A percentile compares a stretch with the other conserved stretches of the same genome.
phyloP scores from a whole-genome alignment of 345 rosid genomes.

The Hirschfeldia incana region DNA sequence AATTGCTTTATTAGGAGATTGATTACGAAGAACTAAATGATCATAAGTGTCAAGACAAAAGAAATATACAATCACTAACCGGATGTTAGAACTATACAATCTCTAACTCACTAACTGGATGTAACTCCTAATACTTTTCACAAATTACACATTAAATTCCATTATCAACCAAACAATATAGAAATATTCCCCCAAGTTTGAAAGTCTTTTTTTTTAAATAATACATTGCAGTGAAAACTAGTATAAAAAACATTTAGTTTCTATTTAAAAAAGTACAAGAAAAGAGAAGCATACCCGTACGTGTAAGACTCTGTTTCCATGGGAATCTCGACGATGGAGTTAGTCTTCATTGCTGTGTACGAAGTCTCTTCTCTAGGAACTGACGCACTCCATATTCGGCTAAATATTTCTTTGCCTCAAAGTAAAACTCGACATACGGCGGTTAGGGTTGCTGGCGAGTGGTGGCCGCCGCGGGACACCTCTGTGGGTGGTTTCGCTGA shows the following conservation, averaged over 20 bases:
- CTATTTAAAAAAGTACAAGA: neutral
- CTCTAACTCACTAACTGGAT: neutral
- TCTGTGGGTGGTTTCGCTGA: no score
- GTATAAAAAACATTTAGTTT: no score
- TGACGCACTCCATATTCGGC: neutral
- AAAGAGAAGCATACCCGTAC: neutral
- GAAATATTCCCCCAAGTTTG: neutral
- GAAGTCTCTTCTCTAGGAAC: neutral
- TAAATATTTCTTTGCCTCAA: neutral
- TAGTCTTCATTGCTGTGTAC: neutral
- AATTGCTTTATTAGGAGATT: neutral
- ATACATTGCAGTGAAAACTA: neutral
- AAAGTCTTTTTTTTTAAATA: neutral
- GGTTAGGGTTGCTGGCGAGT: no score
- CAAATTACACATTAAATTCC: neutral
- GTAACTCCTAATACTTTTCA: neutral
- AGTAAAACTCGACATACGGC: neutral
- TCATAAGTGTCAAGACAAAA: neutral
- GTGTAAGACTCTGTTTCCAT: neutral
- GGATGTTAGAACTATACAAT: neutral
- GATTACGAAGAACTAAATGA: neutral
- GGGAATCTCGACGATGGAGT: neutral
- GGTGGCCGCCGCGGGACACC: no score
- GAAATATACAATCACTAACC: neutral
- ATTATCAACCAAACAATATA: neutral